A percentile compares a stretch with the other conserved stretches of the same genome.
phyloP scores from a whole-genome alignment of 805 yeast genomes.

The Saccharomycopsis capsularis region DNA sequence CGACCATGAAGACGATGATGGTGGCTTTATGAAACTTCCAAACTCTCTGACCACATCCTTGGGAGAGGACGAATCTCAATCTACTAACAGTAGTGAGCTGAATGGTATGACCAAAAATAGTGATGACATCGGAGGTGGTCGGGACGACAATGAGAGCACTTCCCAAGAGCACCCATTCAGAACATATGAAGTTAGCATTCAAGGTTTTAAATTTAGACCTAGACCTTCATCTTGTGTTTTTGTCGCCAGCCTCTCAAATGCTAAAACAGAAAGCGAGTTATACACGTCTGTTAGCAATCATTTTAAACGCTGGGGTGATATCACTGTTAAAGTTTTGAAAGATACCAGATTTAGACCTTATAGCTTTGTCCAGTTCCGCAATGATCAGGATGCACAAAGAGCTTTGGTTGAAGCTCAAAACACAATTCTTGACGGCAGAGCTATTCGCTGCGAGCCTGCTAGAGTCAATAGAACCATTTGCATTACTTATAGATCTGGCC shows the following conservation, averaged over 20 bases:
- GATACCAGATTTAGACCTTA: slow-evolving; percentile 82
- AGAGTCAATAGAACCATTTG: slow-evolving; percentile 83
- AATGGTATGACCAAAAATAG: too few relatives aligned
- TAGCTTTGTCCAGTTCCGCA: slow-evolving; percentile 83
- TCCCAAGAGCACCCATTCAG: background rate
- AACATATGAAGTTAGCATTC: background rate
- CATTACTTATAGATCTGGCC: slow-evolving; percentile 35
- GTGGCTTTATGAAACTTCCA: background rate
- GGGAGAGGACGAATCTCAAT: background rate
- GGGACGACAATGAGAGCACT: too few relatives aligned
- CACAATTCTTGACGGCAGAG: slow-evolving; percentile 61
- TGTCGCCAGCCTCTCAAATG: slow-evolving; percentile 76
- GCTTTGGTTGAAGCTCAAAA: slow-evolving; percentile 70
- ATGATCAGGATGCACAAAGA: slow-evolving; percentile 56
- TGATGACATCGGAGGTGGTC: too few relatives aligned
- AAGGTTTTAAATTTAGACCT: slow-evolving; percentile 33
- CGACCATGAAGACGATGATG: background rate
- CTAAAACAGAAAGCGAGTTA: slow-evolving; percentile 61
- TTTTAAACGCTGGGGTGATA: slow-evolving; percentile 64
- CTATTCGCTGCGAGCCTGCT: slow-evolving; percentile 84
- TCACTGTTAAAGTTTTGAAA: slow-evolving; percentile 74
- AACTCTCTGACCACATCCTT: background rate
- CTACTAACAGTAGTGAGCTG: too few relatives aligned
- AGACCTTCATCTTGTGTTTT: slow-evolving; percentile 83
- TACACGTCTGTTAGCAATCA: slow-evolving; percentile 61